Evolutionary conservation across 441 rosid genomes (phyloP).

Genomic region (Hura crepitans): DNA sequence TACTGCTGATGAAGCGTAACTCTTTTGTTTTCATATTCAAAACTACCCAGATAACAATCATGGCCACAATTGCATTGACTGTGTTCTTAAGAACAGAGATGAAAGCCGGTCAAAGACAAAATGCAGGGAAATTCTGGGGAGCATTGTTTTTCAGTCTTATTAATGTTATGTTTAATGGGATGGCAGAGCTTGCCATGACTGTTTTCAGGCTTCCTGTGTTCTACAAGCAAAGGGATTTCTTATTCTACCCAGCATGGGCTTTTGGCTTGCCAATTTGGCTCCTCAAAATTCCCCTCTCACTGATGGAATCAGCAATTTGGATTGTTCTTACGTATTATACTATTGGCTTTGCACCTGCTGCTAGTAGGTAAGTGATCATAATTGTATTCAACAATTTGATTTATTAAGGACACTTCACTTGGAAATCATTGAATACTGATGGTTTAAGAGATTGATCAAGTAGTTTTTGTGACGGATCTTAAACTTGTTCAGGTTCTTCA

Average conservation of each 20-base stretch:
- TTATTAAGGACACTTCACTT: background rate
- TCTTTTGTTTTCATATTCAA: conserved; percentile 54
- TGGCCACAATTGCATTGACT: conserved; percentile 49
- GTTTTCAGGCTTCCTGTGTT: conserved; percentile 60
- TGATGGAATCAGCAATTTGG: conserved; percentile 29
- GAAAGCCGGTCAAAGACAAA: conserved; percentile 32
- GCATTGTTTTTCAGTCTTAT: conserved; percentile 60
- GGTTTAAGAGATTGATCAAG: conserved; percentile 26
- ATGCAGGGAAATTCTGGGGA: conserved; percentile 46
- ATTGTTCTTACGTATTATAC: conserved; percentile 59
- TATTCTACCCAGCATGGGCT: conserved; percentile 68
- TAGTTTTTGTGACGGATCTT: conserved; percentile 22
- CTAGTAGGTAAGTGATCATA: conserved; percentile 38
- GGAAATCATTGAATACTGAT: conserved; percentile 18
- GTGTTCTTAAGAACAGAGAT: conserved; percentile 49
- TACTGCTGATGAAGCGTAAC: conserved; percentile 61
- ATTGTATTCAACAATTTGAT: background rate
- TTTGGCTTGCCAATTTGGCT: conserved; percentile 55
- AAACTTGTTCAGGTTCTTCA: conserved; percentile 46
- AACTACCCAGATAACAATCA: conserved; percentile 47
- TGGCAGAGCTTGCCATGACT: conserved; percentile 59
- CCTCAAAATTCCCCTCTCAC: conserved; percentile 51
- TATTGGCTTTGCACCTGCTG: conserved; percentile 60
- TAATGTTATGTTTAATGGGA: conserved; percentile 61
- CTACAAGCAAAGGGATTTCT: conserved; percentile 61